Base-by-base conservation (phyloP, 176 grass and related monocot genomes). In the Secale cereale region DNA sequence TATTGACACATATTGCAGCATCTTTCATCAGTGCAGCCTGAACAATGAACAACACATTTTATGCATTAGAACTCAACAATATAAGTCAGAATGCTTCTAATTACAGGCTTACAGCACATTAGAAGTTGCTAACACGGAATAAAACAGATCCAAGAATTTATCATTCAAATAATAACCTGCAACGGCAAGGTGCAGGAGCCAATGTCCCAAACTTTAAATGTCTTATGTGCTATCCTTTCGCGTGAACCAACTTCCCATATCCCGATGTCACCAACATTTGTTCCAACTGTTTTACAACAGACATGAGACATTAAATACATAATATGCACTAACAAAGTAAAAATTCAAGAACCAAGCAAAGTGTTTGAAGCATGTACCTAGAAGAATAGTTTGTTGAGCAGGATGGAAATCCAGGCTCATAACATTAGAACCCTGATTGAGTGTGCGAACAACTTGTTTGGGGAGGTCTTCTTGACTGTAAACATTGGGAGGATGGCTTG, bases 161-260 rank as follows among this genome's bases (percentile, higher is more conserved):
- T 46, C 73, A 81, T 45, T 75, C 4, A 74, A 82, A 16, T 81
- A 54, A 65, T 77, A 29, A 99, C 97, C 91, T 99, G 97, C 75
- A 99, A 89, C 79, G 97, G 90, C 90, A 92, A 86, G 50, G 80
- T 87, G 68, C 94, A 99, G 71, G 88, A 78, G 67, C 86, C 4
- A 78, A 99, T 89, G 78, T 99, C 94, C 97, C 97, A 99, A 78
- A 99, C 97, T 95, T 97, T 99, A 83, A 99, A 99, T 73, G 91
- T 87, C 78, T 85, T 99, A 85, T 97, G 88, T 69, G 97, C 90
- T 87, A 99, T 92, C 92, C 82, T 94, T 88, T 99, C 97, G 64
- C 90, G 92, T 50, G 97, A 97, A 76, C 97, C 97, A 85, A 99
- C 92, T 82, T 99, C 97, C 97, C 97, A 99, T 82, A 99, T 94